Evolutionary conservation across 768 basidiomycete species (phyloP).

Genomic region (Galerina marginata): DNA sequence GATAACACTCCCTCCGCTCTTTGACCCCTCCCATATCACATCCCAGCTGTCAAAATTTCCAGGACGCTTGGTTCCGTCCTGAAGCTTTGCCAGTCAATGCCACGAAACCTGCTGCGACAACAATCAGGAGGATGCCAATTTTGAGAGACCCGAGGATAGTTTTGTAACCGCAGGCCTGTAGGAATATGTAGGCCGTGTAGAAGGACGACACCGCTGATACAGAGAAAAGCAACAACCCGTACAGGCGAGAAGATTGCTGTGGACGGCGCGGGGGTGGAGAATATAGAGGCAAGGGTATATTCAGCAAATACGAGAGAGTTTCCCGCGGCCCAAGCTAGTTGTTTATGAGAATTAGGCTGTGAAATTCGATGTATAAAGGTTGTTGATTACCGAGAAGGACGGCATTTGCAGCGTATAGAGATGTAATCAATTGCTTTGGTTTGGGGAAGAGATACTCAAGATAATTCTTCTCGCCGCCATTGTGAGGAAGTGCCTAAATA

Average conservation of each 20-base stretch:
- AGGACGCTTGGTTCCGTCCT: conserved; percentile 26
- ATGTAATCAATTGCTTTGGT: conserved; percentile 60
- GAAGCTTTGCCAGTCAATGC: conserved; percentile 39
- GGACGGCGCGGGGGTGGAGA: conserved; percentile 20
- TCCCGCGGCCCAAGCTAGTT: conserved; percentile 33
- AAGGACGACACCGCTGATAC: conserved; percentile 38
- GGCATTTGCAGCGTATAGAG: conserved; percentile 59
- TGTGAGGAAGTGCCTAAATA: conserved; percentile 56
- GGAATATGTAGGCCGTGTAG: conserved; percentile 47
- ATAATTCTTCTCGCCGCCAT: conserved; percentile 74
- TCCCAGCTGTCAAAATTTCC: conserved; percentile 35
- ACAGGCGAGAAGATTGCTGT: conserved; percentile 19
- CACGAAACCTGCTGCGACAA: conserved; percentile 51
- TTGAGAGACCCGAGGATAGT: conserved; percentile 63
- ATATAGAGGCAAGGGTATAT: conserved; percentile 37
- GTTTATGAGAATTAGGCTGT: no score
- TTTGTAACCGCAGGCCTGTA: conserved; percentile 62
- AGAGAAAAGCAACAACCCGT: conserved; percentile 33
- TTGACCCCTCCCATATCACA: conserved; percentile 41
- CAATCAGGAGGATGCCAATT: conserved; percentile 47
- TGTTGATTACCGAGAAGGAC: conserved; percentile 40
- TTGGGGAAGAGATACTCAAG: conserved; percentile 62
- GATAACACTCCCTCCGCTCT: conserved; percentile 48
- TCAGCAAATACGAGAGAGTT: conserved; percentile 62
- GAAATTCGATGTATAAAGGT: background rate